These are phyloP conservation scores for Cercospora beticola DNA, from an alignment of 2,329 filamentous ascomycete species.

Conservation along the genomic window DNA sequence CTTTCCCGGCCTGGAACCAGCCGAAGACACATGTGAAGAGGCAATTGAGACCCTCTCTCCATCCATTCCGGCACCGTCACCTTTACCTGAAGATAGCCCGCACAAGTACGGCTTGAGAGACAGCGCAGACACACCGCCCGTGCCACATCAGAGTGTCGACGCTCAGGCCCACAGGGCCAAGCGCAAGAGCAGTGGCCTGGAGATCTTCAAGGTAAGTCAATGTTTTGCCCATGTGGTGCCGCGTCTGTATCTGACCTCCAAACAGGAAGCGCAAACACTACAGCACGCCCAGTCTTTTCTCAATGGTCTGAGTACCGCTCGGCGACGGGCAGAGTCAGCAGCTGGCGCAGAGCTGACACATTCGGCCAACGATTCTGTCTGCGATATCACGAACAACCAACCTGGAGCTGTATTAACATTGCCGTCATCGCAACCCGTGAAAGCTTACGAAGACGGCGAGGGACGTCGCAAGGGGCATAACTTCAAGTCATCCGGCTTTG, in stretches of 20 bases:
- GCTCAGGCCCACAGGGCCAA: constrained; percentile 29
- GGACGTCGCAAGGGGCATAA: constrained; percentile 31
- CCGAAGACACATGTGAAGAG: constrained; percentile 11
- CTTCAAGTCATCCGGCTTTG: constrained; percentile 37
- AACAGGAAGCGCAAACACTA: constrained; percentile 36
- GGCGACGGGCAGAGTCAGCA: constrained; percentile 34
- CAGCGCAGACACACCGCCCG: constrained; percentile 35
- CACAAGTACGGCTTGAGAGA: constrained; percentile 39
- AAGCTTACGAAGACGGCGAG: constrained; percentile 22
- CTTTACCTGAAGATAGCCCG: constrained; percentile 38
- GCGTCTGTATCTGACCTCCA: constrained; percentile 7
- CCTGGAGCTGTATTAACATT: constrained; percentile 21
- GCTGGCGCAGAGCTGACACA: constrained; percentile 20
- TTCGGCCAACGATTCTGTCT: constrained; percentile 17
- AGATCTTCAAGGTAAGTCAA: constrained; percentile 36
- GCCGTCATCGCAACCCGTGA: constrained; percentile 19
- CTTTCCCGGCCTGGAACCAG: constrained; percentile 11
- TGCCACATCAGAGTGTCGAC: constrained; percentile 25
- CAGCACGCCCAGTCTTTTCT: constrained; percentile 38
- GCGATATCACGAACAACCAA: constrained; percentile 5
- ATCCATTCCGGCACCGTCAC: constrained; percentile 35
- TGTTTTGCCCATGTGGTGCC: neutral
- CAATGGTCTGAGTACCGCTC: constrained; percentile 36
- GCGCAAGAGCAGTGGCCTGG: constrained; percentile 35
- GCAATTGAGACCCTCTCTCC: constrained; percentile 30